phyloP scores from a whole-genome alignment of 805 yeast species.

The Ascoidea tarda region DNA sequence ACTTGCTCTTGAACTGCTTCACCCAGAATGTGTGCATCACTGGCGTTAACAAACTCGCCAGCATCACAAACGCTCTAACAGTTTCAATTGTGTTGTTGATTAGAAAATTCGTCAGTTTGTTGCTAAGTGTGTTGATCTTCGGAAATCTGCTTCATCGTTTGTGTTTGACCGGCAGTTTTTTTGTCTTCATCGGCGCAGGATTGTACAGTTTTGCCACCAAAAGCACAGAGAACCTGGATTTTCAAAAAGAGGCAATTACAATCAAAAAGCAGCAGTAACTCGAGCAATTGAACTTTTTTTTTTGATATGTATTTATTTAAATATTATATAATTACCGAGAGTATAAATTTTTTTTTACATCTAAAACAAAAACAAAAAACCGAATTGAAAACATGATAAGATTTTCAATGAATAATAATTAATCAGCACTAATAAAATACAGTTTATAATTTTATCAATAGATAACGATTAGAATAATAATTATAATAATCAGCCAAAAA shows the following conservation, averaged over 20 bases:
- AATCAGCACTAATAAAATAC: too few relatives aligned
- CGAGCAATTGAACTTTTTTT: too few relatives aligned
- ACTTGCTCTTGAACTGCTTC: constrained; percentile 26
- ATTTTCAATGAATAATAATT: too few relatives aligned
- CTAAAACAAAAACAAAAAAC: too few relatives aligned
- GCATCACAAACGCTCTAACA: constrained; percentile 45
- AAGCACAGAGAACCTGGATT: neutral
- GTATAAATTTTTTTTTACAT: too few relatives aligned
- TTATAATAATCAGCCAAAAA: too few relatives aligned
- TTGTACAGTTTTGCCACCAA: constrained; percentile 20
- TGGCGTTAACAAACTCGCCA: constrained; percentile 53
- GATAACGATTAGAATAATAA: too few relatives aligned
- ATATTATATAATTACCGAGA: too few relatives aligned
- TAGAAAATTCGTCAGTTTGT: constrained; percentile 46
- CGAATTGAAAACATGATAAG: too few relatives aligned
- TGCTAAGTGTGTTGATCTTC: constrained; percentile 40
- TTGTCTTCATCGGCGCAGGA: constrained; percentile 43
- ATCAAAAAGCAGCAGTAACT: too few relatives aligned
- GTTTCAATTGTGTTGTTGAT: constrained; percentile 45
- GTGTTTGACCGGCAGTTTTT: constrained; percentile 30
- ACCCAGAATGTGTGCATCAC: constrained; percentile 51
- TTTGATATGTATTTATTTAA: too few relatives aligned
- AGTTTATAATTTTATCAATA: too few relatives aligned
- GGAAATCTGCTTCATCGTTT: constrained; percentile 25
- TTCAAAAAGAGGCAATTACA: neutral